Evolutionary conservation across 768 basidiomycete species (phyloP).

Genomic region (Pleurotus djamor): DNA sequence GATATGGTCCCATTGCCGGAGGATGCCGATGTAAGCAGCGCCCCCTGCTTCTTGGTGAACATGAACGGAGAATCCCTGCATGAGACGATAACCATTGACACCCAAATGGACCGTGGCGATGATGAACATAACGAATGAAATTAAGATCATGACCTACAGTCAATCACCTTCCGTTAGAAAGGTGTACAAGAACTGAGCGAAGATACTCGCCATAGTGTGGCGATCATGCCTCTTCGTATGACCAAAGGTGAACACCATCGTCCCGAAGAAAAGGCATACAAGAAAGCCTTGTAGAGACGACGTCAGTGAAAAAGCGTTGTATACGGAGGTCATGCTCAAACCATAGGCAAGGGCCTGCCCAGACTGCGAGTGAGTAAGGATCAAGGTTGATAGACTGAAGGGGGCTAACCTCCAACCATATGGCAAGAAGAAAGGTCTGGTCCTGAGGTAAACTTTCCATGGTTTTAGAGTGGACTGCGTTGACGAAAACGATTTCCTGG

Average conservation of each 20-base stretch:
- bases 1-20: conserved; percentile 16
- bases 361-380: neutral
- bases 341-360: neutral
- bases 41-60: conserved; percentile 9
- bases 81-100: conserved; percentile 12
- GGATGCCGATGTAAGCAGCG: conserved; percentile 11
- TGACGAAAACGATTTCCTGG: too few relatives aligned
- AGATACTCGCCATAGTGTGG: conserved; percentile 4
- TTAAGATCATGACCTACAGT: conserved; percentile 12
- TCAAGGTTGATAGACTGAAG: neutral
- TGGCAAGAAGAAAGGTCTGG: too few relatives aligned
- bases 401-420: too few relatives aligned
- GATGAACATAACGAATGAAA: conserved; percentile 15
- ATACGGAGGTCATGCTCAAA: neutral
- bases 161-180: neutral
- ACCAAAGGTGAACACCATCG: conserved; percentile 10
- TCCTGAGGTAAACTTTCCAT: too few relatives aligned
- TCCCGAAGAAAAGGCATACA: conserved; percentile 10
- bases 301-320: neutral
- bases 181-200: neutral
- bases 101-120: conserved; percentile 15
- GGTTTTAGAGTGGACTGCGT: too few relatives aligned
- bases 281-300: conserved; percentile 8
- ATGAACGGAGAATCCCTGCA: conserved; percentile 13
- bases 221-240: neutral